Evolutionary conservation across 2,329 filamentous ascomycete species (phyloP).

Genomic region (Trichoderma oligosporum): DNA sequence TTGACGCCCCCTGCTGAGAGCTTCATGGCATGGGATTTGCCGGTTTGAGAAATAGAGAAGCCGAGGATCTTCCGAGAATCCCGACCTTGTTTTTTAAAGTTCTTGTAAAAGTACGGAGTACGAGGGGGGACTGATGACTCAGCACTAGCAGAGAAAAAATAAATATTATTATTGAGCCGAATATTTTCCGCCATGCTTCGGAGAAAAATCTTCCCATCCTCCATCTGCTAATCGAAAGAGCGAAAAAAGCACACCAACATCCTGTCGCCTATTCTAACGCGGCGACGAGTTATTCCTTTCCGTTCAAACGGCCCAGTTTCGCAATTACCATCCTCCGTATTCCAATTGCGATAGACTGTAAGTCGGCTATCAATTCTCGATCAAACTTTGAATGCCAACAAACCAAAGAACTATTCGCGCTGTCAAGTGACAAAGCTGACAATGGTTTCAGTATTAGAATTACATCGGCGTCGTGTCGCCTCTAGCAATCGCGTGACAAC

Average conservation of each 20-base stretch:
- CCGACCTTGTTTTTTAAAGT: too few species aligned
- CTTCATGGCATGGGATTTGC: neutral
- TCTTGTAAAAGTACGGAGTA: neutral
- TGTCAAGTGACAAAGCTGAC: conserved; percentile 23
- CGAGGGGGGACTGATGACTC: neutral
- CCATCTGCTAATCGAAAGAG: conserved; percentile 16
- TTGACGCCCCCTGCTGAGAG: neutral
- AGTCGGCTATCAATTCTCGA: conserved; percentile 27
- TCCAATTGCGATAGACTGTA: conserved; percentile 32
- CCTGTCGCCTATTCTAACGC: conserved; percentile 24
- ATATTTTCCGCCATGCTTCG: conserved; percentile 25
- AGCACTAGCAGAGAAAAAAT: neutral
- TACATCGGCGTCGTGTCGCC: conserved; percentile 17
- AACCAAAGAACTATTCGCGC: neutral
- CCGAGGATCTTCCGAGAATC: neutral
- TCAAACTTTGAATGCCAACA: conserved; percentile 11
- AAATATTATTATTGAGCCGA: conserved; percentile 1
- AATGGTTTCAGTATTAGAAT: conserved; percentile 22
- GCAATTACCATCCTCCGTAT: conserved; percentile 43
- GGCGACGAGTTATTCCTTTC: conserved; percentile 48
- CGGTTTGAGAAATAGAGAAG: neutral
- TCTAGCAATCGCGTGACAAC: conserved; percentile 17
- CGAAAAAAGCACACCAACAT: conserved; percentile 33
- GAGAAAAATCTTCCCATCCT: conserved; percentile 37
- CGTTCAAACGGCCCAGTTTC: conserved; percentile 40